Base-by-base conservation (phyloP, 768 basidiomycete species). In the Russula lepida region DNA sequence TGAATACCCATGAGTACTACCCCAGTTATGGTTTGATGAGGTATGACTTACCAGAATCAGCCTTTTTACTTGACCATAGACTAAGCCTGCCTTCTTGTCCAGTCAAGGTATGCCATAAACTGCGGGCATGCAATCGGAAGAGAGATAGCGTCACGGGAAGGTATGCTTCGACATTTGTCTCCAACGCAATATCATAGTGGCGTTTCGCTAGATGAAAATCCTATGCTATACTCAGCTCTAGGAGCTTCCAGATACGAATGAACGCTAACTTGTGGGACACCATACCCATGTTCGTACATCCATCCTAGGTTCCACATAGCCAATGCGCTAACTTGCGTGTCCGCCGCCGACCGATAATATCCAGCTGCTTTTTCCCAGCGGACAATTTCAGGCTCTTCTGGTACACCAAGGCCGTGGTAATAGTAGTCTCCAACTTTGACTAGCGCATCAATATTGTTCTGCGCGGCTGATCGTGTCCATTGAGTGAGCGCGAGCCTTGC, bases 361-460 rank as follows among this genome's bases (percentile, higher is more conserved):
- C 86, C 84, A 0, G 90, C 94, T 0, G 97, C 97, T 67, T 93
- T 93, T 71, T 95, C 94, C 71, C 85, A 84, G 19, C 89, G 81
- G 21, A 77, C 68, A 1, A 76, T 68, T 66, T 86, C 83, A 2
- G 85, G 80, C 59, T 85, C 85, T 61, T 86, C 82, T 6, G 81
- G 75, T 1, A 92, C 85, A 12, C 92, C 93, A 4, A 94, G 79
- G 0, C 93, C 93, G 64, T 91, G 85, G 69, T 92, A 98, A 73
- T 95, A 95, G 71, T 98, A 97, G 71, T 99, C 97, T 41, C 93
- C 97, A 5, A 98, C 94, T 79, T 98, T 99, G 63, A 99, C 93
- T 60, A 98, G 78, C 12, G 97, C 88, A 69, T 99, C 97, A n/a
- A 97, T 81, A 68, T 99, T 95, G 56, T 88, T 85, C 71, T 99